phyloP scores from a whole-genome alignment of 805 yeast species.

The Metschnikowia corniflorae region DNA sequence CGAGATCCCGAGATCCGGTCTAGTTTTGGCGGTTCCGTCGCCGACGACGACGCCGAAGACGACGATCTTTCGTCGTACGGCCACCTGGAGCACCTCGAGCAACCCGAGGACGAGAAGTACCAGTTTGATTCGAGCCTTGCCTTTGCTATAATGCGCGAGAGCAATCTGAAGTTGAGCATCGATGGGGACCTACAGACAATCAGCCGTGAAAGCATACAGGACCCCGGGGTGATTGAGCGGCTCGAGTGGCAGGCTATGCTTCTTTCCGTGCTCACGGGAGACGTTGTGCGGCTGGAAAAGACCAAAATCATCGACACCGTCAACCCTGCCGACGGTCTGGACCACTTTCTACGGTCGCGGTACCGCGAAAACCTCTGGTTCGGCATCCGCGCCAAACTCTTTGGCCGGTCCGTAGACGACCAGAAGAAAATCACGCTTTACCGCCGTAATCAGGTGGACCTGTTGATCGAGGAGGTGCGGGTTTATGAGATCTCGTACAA shows the following conservation, averaged over 20 bases:
- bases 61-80: constrained; percentile 19
- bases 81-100: constrained; percentile 31
- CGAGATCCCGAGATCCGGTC: constrained; percentile 9
- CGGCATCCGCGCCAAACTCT: constrained; percentile 77
- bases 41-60: constrained; percentile 31
- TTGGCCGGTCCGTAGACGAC: constrained; percentile 76
- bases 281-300: constrained; percentile 88
- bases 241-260: constrained; percentile 96
- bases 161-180: constrained; percentile 19
- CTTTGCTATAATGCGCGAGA: constrained; percentile 31
- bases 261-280: constrained; percentile 87
- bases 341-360: constrained; percentile 48
- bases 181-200: constrained; percentile 37
- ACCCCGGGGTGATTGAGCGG: constrained; percentile 62
- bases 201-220: constrained; percentile 37
- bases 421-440: constrained; percentile 68
- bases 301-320: constrained; percentile 60
- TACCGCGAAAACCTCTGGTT: constrained; percentile 80
- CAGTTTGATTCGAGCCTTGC: constrained; percentile 47
- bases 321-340: constrained; percentile 36
- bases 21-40: constrained; percentile 1
- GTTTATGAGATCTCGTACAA: constrained; percentile 56
- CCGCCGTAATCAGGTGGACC: constrained; percentile 69
- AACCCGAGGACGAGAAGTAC: constrained; percentile 41
- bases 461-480: constrained; percentile 63